Conservation (phyloP, 306 rosid genomes). For the Quercus robur region DNA sequence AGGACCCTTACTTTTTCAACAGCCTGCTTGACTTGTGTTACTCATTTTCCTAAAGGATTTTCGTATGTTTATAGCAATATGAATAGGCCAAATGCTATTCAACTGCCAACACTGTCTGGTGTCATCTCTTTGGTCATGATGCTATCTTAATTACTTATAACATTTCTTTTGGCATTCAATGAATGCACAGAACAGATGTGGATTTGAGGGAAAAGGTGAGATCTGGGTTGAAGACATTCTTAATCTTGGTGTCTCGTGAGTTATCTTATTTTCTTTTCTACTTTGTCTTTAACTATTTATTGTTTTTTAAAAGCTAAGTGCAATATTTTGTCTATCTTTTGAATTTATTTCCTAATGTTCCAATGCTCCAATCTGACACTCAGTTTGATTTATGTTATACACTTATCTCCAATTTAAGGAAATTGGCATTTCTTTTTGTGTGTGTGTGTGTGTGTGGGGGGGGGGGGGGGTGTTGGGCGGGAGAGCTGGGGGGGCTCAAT, state of each 20-base stretch:
- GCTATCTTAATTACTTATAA: slow-evolving; percentile 9
- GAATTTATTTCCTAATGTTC: background rate
- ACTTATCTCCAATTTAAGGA: background rate
- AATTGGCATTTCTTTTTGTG: background rate
- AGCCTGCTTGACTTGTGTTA: background rate
- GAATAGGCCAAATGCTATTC: background rate
- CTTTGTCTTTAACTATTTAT: background rate
- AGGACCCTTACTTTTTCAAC: background rate
- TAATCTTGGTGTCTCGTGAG: slow-evolving; percentile 95
- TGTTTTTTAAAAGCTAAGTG: background rate
- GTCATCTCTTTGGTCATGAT: slow-evolving; percentile 4
- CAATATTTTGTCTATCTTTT: background rate
- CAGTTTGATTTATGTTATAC: background rate
- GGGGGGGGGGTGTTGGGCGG: too few relatives aligned
- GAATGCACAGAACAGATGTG: slow-evolving; percentile 87
- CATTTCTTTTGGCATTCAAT: slow-evolving; percentile 15
- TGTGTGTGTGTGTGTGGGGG: too few relatives aligned
- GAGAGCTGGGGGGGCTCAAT: too few relatives aligned
- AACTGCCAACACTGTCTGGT: slow-evolving; percentile 7
- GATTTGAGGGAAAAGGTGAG: slow-evolving; percentile 86
- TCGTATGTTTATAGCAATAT: background rate
- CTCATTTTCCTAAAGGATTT: background rate
- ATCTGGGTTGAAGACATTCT: slow-evolving; percentile 94
- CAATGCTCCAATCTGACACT: background rate
- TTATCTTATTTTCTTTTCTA: slow-evolving; percentile 10